Evolutionary conservation across 2,329 filamentous ascomycete genomes (phyloP).

Genomic region (Emmonsia crescens): DNA sequence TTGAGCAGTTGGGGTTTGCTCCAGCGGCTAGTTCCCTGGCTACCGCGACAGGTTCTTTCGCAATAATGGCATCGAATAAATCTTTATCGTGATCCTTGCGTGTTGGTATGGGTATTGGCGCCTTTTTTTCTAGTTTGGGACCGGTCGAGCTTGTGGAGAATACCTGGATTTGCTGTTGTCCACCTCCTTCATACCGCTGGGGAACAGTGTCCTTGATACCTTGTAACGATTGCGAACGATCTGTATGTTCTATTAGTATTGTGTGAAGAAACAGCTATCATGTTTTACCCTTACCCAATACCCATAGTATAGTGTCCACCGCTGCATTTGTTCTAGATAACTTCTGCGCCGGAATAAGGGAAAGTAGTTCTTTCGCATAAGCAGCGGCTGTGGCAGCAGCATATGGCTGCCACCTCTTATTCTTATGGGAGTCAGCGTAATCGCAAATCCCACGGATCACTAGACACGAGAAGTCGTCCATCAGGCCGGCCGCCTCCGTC

Average conservation of each 20-base stretch:
- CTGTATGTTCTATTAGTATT: not conserved
- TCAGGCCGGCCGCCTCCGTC: constrained; percentile 22
- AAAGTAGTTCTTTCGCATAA: constrained; percentile 16
- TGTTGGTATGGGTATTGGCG: not conserved
- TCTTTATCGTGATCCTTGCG: not conserved
- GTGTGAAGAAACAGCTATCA: not conserved
- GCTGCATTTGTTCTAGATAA: not conserved
- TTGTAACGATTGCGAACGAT: not conserved
- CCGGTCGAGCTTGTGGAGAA: not conserved
- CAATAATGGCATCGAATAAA: not conserved
- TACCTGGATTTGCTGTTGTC: not conserved
- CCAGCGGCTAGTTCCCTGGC: not conserved
- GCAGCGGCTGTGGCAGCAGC: constrained; percentile 25
- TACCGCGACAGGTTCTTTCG: not conserved
- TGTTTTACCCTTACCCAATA: not conserved
- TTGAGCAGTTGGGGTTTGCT: not conserved
- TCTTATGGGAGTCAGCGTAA: constrained; percentile 33
- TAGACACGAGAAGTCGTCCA: constrained; percentile 25
- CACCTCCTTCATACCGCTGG: not conserved
- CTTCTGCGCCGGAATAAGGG: not conserved
- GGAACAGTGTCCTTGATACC: not conserved
- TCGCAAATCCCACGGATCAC: constrained; percentile 34
- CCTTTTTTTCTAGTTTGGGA: not conserved
- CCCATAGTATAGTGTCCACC: not conserved
- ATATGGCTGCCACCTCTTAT: constrained; percentile 28